These are phyloP conservation scores for Hortiboletus flavorubellus DNA, from an alignment of 768 basidiomycete species.

Conservation along the genomic window DNA sequence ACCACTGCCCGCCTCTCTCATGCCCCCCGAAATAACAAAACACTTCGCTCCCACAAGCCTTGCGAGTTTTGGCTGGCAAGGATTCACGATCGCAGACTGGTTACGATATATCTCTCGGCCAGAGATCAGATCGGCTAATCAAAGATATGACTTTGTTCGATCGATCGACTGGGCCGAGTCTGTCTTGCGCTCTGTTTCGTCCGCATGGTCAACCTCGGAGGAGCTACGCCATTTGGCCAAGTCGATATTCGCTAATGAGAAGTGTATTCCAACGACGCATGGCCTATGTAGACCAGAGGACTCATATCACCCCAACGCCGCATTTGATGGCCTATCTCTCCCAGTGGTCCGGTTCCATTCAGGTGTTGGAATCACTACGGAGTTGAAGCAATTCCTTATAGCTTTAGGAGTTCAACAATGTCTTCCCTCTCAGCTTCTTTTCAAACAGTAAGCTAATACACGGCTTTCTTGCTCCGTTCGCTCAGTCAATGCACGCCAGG, in stretches of 20 bases:
- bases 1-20: conserved; percentile 68
- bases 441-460: background rate
- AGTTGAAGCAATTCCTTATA: background rate
- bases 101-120: conserved; percentile 54
- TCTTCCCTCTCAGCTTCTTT: background rate
- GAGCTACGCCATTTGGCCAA: conserved; percentile 5
- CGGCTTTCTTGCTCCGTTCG: rapidly evolving
- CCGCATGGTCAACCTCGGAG: conserved; percentile 61
- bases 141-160: conserved; percentile 55
- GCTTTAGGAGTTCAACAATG: background rate
- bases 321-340: no score
- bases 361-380: background rate
- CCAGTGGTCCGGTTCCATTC: background rate
- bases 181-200: conserved; percentile 57
- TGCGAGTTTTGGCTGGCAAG: conserved; percentile 69
- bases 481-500: background rate
- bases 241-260: background rate
- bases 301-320: conserved; percentile 33
- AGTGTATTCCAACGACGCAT: background rate
- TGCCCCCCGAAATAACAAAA: conserved; percentile 59
- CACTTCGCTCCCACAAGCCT: conserved; percentile 51
- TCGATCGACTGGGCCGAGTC: conserved; percentile 77
- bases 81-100: conserved; percentile 73
- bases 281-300: background rate
- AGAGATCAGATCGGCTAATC: conserved; percentile 35